phyloP scores from a whole-genome alignment of 2,329 filamentous ascomycete genomes.

The Helicocarpus griseus region DNA sequence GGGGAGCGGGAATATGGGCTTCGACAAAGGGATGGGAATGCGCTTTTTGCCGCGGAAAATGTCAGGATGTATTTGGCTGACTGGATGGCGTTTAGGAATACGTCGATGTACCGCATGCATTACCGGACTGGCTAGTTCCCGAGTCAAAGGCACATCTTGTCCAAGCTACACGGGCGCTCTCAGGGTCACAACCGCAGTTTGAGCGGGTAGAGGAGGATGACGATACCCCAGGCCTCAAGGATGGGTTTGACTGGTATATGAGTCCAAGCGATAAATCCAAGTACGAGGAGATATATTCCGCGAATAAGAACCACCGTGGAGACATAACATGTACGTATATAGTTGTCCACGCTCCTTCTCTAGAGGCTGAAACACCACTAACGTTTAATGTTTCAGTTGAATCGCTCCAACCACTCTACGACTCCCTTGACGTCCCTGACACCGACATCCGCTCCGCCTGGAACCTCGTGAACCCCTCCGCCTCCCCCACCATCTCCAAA shows the following conservation, averaged over 20 bases:
- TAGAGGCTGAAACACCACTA: neutral
- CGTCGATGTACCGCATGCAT: slow-evolving; percentile 68
- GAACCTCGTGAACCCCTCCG: slow-evolving; percentile 95
- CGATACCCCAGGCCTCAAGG: slow-evolving; percentile 75
- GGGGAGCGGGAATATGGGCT: slow-evolving; percentile 4
- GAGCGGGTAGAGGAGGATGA: slow-evolving; percentile 71
- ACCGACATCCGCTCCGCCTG: slow-evolving; percentile 82
- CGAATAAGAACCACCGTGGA: slow-evolving; percentile 78
- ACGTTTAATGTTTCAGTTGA: slow-evolving; percentile 47
- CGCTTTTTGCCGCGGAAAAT: neutral
- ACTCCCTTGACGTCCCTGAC: slow-evolving; percentile 55
- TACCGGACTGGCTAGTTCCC: slow-evolving; percentile 95
- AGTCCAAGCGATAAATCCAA: slow-evolving; percentile 80
- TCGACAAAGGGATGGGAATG: neutral
- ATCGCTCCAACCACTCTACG: slow-evolving; percentile 73
- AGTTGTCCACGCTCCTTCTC: neutral
- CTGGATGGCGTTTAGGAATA: slow-evolving; percentile 56
- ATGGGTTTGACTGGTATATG: slow-evolving; percentile 99
- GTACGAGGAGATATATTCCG: slow-evolving; percentile 95
- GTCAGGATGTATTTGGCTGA: neutral
- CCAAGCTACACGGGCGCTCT: slow-evolving; percentile 70
- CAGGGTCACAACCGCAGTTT: slow-evolving; percentile 69
- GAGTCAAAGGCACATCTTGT: slow-evolving; percentile 90
- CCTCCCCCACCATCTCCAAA: slow-evolving; percentile 74
- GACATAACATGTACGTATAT: slow-evolving; percentile 61